These are phyloP conservation scores for Pseudozyma hubeiensis DNA, from an alignment of 1,284 basidiomycete species.

Conservation along the genomic window DNA sequence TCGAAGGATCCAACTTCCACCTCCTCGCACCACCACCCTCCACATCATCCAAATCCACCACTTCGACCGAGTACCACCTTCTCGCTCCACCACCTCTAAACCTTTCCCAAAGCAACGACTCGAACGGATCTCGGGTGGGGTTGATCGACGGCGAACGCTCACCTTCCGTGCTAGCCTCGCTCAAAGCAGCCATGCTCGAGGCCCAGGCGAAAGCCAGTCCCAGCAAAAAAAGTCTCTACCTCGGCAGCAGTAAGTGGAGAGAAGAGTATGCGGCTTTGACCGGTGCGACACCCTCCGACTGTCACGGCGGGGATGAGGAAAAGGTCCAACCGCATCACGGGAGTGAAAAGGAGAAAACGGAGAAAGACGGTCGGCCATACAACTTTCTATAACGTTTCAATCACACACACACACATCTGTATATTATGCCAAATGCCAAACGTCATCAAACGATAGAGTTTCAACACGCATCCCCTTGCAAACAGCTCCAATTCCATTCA, in stretches of 20 bases:
- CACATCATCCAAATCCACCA: neutral
- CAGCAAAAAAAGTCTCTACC: conserved; percentile 32
- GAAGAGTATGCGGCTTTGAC: conserved; percentile 9
- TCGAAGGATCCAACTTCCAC: conserved; percentile 6
- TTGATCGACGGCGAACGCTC: conserved; percentile 23
- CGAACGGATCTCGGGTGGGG: no score
- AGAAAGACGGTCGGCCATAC: no score
- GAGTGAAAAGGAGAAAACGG: no score
- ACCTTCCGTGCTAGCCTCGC: conserved; percentile 20
- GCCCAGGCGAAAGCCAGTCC: conserved; percentile 28
- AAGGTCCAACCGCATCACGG: neutral
- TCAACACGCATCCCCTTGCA: no score
- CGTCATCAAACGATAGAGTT: no score
- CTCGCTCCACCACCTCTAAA: no score
- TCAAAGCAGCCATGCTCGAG: conserved; percentile 44
- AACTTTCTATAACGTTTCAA: no score
- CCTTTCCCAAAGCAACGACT: no score
- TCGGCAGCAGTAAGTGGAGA: conserved; percentile 28
- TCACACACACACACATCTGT: no score
- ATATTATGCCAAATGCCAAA: no score
- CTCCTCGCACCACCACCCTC: neutral
- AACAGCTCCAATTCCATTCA: no score
- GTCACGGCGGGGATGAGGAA: neutral
- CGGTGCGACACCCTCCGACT: neutral
- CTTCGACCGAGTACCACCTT: no score